Conservation (phyloP, 352 stramenopile genomes). For the Thalassiosira delicatula region DNA sequence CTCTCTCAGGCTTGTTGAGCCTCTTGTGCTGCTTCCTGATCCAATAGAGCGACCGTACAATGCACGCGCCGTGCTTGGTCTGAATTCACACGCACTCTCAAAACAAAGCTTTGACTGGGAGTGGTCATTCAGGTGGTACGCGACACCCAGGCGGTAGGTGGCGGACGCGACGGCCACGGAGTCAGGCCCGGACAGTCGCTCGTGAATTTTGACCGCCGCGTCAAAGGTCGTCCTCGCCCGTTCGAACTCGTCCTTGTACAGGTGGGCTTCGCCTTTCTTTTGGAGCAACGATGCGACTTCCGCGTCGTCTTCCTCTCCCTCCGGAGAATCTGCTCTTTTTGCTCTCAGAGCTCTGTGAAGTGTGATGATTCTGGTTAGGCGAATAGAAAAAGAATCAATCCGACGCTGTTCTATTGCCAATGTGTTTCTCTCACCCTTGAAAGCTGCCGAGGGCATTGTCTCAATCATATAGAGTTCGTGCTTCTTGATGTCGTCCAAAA, state of each 20-base stretch:
- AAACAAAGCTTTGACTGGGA: conserved; percentile 63
- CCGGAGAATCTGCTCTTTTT: conserved; percentile 36
- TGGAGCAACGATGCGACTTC: conserved; percentile 59
- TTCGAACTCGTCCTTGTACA: conserved; percentile 65
- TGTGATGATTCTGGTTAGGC: conserved; percentile 6
- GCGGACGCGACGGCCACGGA: conserved; percentile 44
- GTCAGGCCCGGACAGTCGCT: conserved; percentile 38
- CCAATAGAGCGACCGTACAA: conserved; percentile 59
- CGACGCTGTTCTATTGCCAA: not conserved
- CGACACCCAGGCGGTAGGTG: conserved; percentile 62
- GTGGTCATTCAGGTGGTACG: conserved; percentile 59
- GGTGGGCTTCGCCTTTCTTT: conserved; percentile 65
- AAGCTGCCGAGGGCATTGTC: conserved; percentile 73
- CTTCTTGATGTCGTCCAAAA: conserved; percentile 61
- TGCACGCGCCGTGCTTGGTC: conserved; percentile 35
- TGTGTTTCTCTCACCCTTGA: conserved; percentile 54
- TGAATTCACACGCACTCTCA: conserved; percentile 63
- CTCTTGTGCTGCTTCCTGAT: conserved; percentile 59
- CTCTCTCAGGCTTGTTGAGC: conserved; percentile 48
- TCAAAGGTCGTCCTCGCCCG: conserved; percentile 69
- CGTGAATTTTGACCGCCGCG: conserved; percentile 50
- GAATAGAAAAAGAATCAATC: not conserved
- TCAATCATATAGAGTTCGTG: conserved; percentile 69
- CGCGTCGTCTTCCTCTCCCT: conserved; percentile 43
- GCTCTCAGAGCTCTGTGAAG: conserved; percentile 54